A percentile compares a stretch with the other conserved stretches of the same genome.
Conservation (phyloP, 164 flowering plant species). For the Kingdonia uniflora region DNA sequence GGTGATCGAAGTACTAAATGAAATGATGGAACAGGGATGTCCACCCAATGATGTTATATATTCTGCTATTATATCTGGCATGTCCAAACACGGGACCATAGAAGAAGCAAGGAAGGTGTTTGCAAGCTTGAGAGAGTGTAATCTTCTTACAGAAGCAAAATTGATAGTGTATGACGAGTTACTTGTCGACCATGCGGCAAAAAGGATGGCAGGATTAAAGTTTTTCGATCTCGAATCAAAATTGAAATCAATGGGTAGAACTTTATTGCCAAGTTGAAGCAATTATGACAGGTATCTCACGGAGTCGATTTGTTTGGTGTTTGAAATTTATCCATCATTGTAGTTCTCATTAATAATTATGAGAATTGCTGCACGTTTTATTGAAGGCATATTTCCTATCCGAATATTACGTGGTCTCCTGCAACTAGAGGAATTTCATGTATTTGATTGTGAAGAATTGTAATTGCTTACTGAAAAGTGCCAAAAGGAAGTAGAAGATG, state of each 20-base stretch:
- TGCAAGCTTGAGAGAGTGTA: slow-evolving; percentile 34
- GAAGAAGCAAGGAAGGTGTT: slow-evolving; percentile 85
- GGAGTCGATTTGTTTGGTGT: no score
- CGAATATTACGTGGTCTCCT: no score
- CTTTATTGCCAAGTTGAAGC: slow-evolving; percentile 23
- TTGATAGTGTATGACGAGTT: slow-evolving; percentile 64
- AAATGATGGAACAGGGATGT: slow-evolving; percentile 69
- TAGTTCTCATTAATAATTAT: no score
- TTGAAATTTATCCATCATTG: no score
- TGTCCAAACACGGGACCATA: slow-evolving; percentile 67
- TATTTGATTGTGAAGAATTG: no score
- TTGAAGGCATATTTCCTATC: no score
- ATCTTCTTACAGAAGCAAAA: slow-evolving; percentile 59
- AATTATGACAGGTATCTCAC: no score
- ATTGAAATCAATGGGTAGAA: slow-evolving; percentile 50
- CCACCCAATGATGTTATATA: slow-evolving; percentile 40
- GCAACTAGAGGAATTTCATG: no score
- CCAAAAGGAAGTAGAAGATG: no score
- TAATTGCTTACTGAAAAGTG: no score
- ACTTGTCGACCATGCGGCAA: slow-evolving; percentile 68
- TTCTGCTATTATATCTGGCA: slow-evolving; percentile 65
- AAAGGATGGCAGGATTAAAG: slow-evolving; percentile 72
- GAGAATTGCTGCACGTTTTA: no score
- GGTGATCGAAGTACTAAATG: slow-evolving; percentile 63
- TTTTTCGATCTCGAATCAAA: slow-evolving; percentile 72